Evolutionary conservation across 192 early-diverging fungal species (phyloP), one percentile per base, ranked within the genome.

Genomic region (Mortierella antarctica): DNA sequence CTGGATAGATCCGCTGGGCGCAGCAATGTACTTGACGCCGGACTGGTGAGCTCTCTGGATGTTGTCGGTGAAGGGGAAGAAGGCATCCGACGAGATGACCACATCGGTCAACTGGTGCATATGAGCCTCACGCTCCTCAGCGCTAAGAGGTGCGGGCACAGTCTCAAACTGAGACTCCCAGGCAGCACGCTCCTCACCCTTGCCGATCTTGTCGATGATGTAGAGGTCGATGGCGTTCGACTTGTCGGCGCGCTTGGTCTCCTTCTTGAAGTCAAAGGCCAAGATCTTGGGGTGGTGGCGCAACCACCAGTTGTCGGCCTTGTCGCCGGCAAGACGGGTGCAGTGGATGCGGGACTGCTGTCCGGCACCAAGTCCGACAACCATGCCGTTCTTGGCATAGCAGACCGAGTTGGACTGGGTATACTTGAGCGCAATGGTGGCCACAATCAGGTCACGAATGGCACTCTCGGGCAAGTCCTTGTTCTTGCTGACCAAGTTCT

Each of bases 301-400:
- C 85, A 94, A 80, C 96, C 96, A 98, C 95, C 95, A 97, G 91
- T 96, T 97, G 80, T 99, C 96, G 46, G 96, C 96, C 91, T 99
- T 99, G 71, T 99, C 97, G 74, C 96, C 96, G n/a, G 97, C 97
- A 62, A 99, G 90, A 60, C 97, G 93, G 9, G 96, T 98, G 89
- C 96, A 98, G 89, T 98, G 98, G 55, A 99, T 98, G 70, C 98
- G 94, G 50, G 95, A 96, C 88, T 99, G 96, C 89, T 99, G 98
- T 53, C 98, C 98, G 64, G 98, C 98, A 57, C 98, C 98, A 41
- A 99, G 86, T 57, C 98, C 98, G 63, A 98, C 91, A 9, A 98
- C 93, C 94, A 96, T 95, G 58, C 98, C 98, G 84, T 97, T 93
- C 86, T 95, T 95, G 69, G 97, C 98, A 74, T 98, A 99, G 88